Percentiles rank a stretch among this genome's conserved stretches.
These are phyloP conservation scores for Aspergillus sp. DNA, from an alignment of 2,329 filamentous ascomycete genomes.

Conservation along the genomic window DNA sequence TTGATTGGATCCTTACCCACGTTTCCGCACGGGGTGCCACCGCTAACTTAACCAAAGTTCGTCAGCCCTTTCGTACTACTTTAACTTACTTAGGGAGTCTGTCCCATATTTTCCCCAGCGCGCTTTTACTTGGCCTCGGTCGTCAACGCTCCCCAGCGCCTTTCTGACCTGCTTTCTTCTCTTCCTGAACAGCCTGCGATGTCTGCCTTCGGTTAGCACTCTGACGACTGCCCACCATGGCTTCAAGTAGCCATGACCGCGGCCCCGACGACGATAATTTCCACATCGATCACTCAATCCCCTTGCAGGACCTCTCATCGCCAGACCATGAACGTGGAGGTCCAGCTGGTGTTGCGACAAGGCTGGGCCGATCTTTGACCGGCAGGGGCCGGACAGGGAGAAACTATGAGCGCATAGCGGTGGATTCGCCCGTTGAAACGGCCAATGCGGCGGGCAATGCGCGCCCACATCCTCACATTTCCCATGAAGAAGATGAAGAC, in stretches of 20 bases:
- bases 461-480: conserved; percentile 20
- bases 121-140: conserved; percentile 1
- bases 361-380: conserved; percentile 45
- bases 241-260: conserved; percentile 39
- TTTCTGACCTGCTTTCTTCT: background rate
- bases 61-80: conserved; percentile 5
- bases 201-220: conserved; percentile 40
- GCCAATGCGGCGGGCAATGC: conserved; percentile 25
- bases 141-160: background rate
- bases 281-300: conserved; percentile 60
- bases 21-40: conserved; percentile 3
- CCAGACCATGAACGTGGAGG: conserved; percentile 35
- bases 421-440: conserved; percentile 49
- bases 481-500: conserved; percentile 31
- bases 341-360: conserved; percentile 41
- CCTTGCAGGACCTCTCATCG: conserved; percentile 64
- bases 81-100: background rate
- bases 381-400: conserved; percentile 42
- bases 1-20: conserved; percentile 8
- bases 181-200: conserved; percentile 34
- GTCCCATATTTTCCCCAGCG: background rate
- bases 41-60: conserved; percentile 1
- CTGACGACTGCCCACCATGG: conserved; percentile 41
- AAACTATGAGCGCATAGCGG: conserved; percentile 56
- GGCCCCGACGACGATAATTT: conserved; percentile 30